phyloP scores from a whole-genome alignment of 2,329 filamentous ascomycete genomes.

The Fusarium sulawesiense region DNA sequence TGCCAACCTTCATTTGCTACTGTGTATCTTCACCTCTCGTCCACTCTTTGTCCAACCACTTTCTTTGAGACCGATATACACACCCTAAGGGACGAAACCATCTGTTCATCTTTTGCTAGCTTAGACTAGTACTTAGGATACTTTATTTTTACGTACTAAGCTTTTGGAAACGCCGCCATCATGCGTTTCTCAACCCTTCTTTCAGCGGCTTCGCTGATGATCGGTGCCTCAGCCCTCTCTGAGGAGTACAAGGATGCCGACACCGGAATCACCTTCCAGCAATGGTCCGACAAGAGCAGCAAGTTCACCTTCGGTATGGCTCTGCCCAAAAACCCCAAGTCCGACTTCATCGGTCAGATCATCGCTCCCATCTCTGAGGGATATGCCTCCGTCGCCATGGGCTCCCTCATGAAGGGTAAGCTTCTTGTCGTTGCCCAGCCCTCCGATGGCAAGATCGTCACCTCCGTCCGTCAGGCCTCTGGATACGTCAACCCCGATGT shows the following conservation, averaged over 20 bases:
- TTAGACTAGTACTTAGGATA: no score
- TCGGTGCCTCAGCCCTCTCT: conserved; percentile 22
- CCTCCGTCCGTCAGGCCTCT: conserved; percentile 67
- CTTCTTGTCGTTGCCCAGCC: conserved; percentile 70
- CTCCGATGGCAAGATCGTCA: conserved; percentile 63
- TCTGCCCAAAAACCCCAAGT: conserved; percentile 62
- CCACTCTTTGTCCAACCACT: conserved; percentile 4
- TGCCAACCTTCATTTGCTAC: conserved; percentile 30
- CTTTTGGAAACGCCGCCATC: background rate
- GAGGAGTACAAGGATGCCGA: conserved; percentile 56
- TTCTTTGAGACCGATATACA: conserved; percentile 13
- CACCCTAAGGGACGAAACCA: background rate
- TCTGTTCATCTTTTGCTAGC: no score
- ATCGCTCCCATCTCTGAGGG: conserved; percentile 61
- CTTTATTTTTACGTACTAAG: background rate
- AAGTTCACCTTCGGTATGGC: conserved; percentile 66
- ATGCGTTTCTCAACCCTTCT: conserved; percentile 38
- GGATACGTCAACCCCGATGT: conserved; percentile 69
- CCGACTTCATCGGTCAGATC: conserved; percentile 68
- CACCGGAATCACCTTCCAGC: conserved; percentile 66
- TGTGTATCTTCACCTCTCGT: conserved; percentile 1
- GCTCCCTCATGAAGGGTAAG: conserved; percentile 67
- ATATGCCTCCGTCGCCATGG: conserved; percentile 67
- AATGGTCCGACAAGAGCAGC: conserved; percentile 57
- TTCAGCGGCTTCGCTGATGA: conserved; percentile 37